These are phyloP conservation scores for Rachicladosporium sp. DNA, from an alignment of 2,329 filamentous ascomycete species.

Conservation along the genomic window DNA sequence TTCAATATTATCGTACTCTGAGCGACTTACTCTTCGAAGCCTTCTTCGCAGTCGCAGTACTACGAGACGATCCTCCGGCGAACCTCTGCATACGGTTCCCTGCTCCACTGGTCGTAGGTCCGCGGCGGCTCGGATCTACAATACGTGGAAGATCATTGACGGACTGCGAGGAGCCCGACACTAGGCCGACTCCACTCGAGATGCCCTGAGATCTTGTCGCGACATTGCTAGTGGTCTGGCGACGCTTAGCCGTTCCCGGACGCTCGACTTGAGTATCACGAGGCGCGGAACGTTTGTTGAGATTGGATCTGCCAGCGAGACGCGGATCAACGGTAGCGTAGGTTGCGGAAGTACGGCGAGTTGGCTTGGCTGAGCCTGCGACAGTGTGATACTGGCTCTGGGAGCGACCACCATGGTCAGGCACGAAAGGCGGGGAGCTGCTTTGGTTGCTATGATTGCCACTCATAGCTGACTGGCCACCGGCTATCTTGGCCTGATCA, in stretches of 20 bases:
- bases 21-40: not conserved
- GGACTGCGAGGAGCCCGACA: constrained; percentile 4
- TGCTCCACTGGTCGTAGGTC: not conserved
- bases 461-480: not conserved
- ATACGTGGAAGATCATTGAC: constrained; percentile 3
- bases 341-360: not conserved
- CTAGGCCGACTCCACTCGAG: not conserved
- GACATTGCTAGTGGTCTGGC: not conserved
- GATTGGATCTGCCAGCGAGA: not conserved
- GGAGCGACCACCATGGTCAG: not conserved
- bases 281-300: not conserved
- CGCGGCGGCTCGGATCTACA: not conserved
- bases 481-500: not conserved
- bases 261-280: not conserved
- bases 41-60: not conserved
- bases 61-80: constrained; percentile 1
- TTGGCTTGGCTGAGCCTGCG: not conserved
- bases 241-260: not conserved
- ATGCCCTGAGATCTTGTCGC: not conserved
- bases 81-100: not conserved
- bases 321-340: constrained; percentile 1
- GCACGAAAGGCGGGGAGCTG: constrained; percentile 6
- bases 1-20: not conserved
- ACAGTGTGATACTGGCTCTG: not conserved
- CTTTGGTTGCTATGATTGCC: not conserved